Base-by-base conservation (phyloP, 345 rosid genomes). In the Sonneratia alba region DNA sequence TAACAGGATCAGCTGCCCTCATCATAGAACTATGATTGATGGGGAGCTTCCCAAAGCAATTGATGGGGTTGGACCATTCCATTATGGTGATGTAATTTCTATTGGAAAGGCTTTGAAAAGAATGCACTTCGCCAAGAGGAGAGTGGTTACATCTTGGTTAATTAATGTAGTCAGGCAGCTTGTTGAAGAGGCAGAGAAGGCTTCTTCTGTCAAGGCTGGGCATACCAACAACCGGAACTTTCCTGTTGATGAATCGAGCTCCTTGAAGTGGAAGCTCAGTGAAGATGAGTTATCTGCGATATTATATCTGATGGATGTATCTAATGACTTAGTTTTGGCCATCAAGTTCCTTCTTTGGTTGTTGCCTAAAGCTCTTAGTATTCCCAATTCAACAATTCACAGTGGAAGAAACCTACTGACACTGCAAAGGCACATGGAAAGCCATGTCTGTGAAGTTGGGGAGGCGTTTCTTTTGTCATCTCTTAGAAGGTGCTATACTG, bases 331-430 rank as follows among this genome's bases (percentile, higher is more conserved):
- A 76, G 88, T 85, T 79, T 88, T 89, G 56, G 91, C 88, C 40
- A 85, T 82, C 77, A 92, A 87, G 76, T 88, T 96, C 75, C 82
- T 92, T 74, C 84, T 96, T 32, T 92, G 99, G 99, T 73, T 96
- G 80, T 80, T 92, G 81, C 91, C 99, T 67, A 91, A 85, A 86
- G 87, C 84, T 74, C 79, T 78, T 76, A 87, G 83, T 82, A 83
- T 77, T 77, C 81, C 86, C 69, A 88, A 77, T 79, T 74, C 87
- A 74, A 71, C 95, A 21, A 79, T 83, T 67, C 96, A 92, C 74
- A 69, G 88, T 81, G 98, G 96, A 76, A 91, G 97, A 74, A 91
- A 78, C 76, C 77, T 83, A 71, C 72, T 69, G 72, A 75, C 84
- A 76, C 70, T 78, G 69, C 85, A 87, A 42, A 86, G 88, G 83